These are phyloP conservation scores for Ilyonectria destructans DNA, from an alignment of 2,329 filamentous ascomycete genomes.

Conservation along the genomic window DNA sequence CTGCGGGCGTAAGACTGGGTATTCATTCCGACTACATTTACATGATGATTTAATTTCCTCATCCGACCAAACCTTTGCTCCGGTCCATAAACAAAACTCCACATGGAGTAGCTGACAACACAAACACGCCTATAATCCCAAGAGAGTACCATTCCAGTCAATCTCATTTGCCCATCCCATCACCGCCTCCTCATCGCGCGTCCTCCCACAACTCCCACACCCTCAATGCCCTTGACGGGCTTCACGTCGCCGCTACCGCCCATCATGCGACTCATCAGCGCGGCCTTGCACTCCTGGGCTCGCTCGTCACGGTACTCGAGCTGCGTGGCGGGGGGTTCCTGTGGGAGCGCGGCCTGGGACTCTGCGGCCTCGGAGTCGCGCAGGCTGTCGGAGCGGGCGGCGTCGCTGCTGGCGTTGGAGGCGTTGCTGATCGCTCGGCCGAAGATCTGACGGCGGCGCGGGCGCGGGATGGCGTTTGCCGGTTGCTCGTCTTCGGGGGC, in stretches of 20 bases:
- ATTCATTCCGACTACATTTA: conserved; percentile 10
- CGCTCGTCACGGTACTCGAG: conserved; percentile 69
- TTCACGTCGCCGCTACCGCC: conserved; percentile 43
- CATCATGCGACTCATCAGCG: conserved; percentile 64
- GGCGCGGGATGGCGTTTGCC: conserved; percentile 37
- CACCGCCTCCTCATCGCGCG: conserved; percentile 46
- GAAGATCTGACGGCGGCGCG: conserved; percentile 66
- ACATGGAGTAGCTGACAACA: background rate
- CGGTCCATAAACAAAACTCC: background rate
- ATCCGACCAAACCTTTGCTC: conserved; percentile 3
- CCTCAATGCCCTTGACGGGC: conserved; percentile 26
- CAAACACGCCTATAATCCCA: conserved; percentile 17
- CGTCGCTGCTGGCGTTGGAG: conserved; percentile 66
- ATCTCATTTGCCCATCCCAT: conserved; percentile 10
- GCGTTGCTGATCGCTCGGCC: conserved; percentile 73
- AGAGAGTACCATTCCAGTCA: conserved; percentile 7
- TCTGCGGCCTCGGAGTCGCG: conserved; percentile 45
- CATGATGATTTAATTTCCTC: conserved; percentile 1
- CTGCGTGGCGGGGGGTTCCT: conserved; percentile 65
- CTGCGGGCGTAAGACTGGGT: background rate
- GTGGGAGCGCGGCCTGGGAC: conserved; percentile 34
- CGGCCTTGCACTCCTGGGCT: conserved; percentile 61
- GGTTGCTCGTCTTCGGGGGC: conserved; percentile 35
- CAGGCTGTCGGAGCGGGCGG: conserved; percentile 56
- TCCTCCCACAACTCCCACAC: conserved; percentile 30